These are phyloP conservation scores for Takakia lepidozioides DNA, from an alignment of 225 moss, liverwort and hornwort genomes.

Conservation along the genomic window DNA sequence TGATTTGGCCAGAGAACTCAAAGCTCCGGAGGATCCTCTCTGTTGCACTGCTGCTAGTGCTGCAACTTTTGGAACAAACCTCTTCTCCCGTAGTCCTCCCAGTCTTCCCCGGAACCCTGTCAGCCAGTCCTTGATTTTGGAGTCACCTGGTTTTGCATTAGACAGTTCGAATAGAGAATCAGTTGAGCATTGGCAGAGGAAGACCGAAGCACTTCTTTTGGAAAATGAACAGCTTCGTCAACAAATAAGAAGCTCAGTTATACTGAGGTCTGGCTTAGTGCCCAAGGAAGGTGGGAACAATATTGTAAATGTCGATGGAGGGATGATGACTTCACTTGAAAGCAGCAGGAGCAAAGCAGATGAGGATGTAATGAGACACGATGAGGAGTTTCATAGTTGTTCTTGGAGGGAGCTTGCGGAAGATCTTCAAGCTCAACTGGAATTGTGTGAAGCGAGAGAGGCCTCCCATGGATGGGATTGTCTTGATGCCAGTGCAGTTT, in stretches of 20 bases:
- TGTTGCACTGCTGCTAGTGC: too few species aligned
- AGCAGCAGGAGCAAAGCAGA: conserved; percentile 4
- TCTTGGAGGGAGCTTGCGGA: conserved; percentile 14
- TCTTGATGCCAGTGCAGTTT: conserved; percentile 34
- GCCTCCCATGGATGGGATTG: conserved; percentile 28
- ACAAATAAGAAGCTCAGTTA: too few species aligned
- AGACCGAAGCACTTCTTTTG: conserved; percentile 14
- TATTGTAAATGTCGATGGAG: conserved; percentile 22
- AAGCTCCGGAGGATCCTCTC: too few species aligned
- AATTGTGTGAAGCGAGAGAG: conserved; percentile 25
- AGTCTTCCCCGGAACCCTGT: too few species aligned
- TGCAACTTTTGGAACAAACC: too few species aligned
- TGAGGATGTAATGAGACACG: too few species aligned
- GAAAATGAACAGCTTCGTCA: conserved; percentile 44
- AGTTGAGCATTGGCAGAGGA: conserved; percentile 37
- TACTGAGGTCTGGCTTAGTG: conserved; percentile 6
- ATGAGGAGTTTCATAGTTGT: conserved; percentile 6
- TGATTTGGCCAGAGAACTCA: too few species aligned
- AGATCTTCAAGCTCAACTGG: conserved; percentile 22
- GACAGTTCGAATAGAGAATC: too few species aligned
- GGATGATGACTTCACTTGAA: conserved; percentile 18
- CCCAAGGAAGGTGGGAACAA: conserved; percentile 16
- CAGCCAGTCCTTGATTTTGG: too few species aligned
- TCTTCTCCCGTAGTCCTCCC: too few species aligned
- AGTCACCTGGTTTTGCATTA: too few species aligned